A percentile compares a stretch with the other conserved stretches of the same genome.
phyloP scores from a whole-genome alignment of 2,329 filamentous ascomycete genomes.

The Botrytis hyacinthi region DNA sequence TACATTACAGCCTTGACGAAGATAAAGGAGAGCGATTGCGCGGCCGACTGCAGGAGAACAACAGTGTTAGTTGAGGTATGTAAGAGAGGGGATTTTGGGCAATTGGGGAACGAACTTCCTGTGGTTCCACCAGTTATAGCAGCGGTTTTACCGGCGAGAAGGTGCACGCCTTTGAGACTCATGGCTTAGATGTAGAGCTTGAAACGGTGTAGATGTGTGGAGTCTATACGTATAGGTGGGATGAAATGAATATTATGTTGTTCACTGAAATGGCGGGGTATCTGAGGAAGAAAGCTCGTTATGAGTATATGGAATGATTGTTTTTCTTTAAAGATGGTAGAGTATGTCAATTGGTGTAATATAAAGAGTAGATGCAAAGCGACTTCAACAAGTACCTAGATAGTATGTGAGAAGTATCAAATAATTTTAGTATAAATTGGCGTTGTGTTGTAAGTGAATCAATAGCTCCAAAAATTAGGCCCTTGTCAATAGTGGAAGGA shows the following conservation, averaged over 20 bases:
- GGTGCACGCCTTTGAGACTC: constrained; percentile 7
- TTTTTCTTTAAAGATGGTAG: not conserved
- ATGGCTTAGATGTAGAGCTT: not conserved
- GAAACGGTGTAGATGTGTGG: not conserved
- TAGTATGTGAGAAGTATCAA: not conserved
- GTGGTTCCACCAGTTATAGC: constrained; percentile 22
- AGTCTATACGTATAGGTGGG: not conserved
- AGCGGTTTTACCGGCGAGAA: constrained; percentile 19
- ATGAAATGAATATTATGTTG: not conserved
- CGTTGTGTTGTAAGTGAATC: not conserved
- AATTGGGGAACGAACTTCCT: constrained; percentile 13
- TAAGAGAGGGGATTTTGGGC: constrained; percentile 40
- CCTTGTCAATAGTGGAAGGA: constrained; percentile 12
- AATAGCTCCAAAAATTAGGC: not conserved
- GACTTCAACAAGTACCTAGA: not conserved
- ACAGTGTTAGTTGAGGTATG: not conserved
- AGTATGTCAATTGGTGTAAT: not conserved
- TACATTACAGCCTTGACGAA: constrained; percentile 74
- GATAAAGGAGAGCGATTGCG: constrained; percentile 77
- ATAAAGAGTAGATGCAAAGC: not conserved
- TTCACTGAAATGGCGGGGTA: not conserved
- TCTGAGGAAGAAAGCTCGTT: not conserved
- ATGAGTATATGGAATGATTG: not conserved
- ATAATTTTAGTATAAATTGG: not conserved
- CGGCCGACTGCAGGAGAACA: constrained; percentile 60